Evolutionary conservation across 371 early-diverging fungal genomes (phyloP).

Genomic region (Dichotomocladium elegans): DNA sequence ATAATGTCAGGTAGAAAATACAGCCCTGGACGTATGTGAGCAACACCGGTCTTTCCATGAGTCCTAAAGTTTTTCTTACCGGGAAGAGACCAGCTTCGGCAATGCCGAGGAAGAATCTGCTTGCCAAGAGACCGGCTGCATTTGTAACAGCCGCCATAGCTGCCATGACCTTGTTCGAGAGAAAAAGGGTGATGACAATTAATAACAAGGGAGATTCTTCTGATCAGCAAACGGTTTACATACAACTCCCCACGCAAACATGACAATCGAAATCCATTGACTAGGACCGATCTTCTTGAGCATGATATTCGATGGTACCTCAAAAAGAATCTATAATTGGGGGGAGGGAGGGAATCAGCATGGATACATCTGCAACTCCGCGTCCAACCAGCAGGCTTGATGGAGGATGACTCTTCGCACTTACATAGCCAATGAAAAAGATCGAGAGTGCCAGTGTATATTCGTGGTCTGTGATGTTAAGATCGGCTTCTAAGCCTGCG

Average conservation of each 20-base stretch:
- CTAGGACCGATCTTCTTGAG: constrained; percentile 61
- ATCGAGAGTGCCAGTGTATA: constrained; percentile 60
- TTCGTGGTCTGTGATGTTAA: constrained; percentile 37
- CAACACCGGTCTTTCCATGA: not conserved
- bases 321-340: constrained; percentile 51
- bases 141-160: constrained; percentile 43
- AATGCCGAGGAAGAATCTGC: constrained; percentile 70
- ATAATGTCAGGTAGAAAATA: constrained; percentile 49
- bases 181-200: no score
- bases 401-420: constrained; percentile 4
- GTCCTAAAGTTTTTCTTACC: constrained; percentile 10
- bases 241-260: constrained; percentile 41
- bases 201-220: no score
- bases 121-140: constrained; percentile 45
- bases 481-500: constrained; percentile 41
- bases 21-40: not conserved
- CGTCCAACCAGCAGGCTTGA: not conserved
- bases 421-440: constrained; percentile 61
- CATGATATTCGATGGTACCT: constrained; percentile 71
- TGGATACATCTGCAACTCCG: no score
- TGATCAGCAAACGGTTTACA: no score
- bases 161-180: constrained; percentile 32
- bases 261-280: constrained; percentile 67
- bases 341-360: not conserved
- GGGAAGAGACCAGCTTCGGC: constrained; percentile 66